Evolutionary conservation across 2,329 filamentous ascomycete species (phyloP).

Genomic region (Mariannaea elegans): DNA sequence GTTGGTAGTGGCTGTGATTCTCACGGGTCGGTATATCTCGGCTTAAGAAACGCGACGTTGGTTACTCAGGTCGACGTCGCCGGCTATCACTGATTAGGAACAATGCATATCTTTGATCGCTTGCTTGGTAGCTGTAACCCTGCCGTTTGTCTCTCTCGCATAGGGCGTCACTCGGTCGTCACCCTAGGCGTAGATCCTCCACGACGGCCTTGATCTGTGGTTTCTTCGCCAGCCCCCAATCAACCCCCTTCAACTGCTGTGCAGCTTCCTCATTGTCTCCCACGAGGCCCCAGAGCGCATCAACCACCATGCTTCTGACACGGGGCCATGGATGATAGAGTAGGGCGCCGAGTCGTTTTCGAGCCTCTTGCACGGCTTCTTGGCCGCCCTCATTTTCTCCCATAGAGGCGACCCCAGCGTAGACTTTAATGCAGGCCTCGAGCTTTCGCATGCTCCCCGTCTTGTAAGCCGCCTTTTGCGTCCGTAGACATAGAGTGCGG

Average conservation of each 20-base stretch:
- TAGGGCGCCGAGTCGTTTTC: slow-evolving; percentile 76
- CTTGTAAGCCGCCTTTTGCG: slow-evolving; percentile 85
- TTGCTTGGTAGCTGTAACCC: slow-evolving; percentile 18
- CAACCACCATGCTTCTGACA: slow-evolving; percentile 68
- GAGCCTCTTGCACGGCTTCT: slow-evolving; percentile 59
- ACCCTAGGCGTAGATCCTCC: slow-evolving; percentile 52
- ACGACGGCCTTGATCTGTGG: slow-evolving; percentile 53
- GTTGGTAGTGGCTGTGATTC: background rate
- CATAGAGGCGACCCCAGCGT: slow-evolving; percentile 70
- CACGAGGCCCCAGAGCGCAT: slow-evolving; percentile 65
- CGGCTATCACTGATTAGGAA: slow-evolving; percentile 32
- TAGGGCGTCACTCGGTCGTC: slow-evolving; percentile 12
- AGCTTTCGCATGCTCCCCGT: slow-evolving; percentile 84
- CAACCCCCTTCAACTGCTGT: slow-evolving; percentile 58
- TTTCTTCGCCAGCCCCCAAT: slow-evolving; percentile 67
- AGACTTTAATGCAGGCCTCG: slow-evolving; percentile 81
- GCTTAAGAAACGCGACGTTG: slow-evolving; percentile 2
- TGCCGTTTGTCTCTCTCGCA: slow-evolving; percentile 11
- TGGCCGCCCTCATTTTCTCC: slow-evolving; percentile 26
- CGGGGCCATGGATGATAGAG: slow-evolving; percentile 84
- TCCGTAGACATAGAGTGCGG: slow-evolving; percentile 71
- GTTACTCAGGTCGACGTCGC: slow-evolving; percentile 10
- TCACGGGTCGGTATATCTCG: slow-evolving; percentile 18
- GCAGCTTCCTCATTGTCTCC: slow-evolving; percentile 41
- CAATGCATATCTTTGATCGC: slow-evolving; percentile 20